Base-by-base conservation (phyloP, 2,329 filamentous ascomycete species). In the Penicillium sp. region DNA sequence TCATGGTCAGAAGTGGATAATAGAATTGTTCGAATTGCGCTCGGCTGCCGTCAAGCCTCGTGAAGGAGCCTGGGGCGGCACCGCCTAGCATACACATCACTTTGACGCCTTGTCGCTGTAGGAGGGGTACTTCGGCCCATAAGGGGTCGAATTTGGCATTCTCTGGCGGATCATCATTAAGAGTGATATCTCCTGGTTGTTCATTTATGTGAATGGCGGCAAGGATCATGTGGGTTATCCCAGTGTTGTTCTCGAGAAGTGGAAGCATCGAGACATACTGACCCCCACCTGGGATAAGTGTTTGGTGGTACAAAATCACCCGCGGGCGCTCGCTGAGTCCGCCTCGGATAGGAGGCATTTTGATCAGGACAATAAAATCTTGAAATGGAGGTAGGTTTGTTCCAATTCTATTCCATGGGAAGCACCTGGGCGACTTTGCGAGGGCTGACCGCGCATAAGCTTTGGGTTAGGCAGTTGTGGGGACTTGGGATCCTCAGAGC, bases 61-160 rank as follows among this genome's bases (percentile, higher is more conserved):
- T 75, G 68, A 83, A 96, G 11, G 85, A 88, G 10, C 91, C 92
- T 55, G 82, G 81, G 0, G 90, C 91, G 2, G 91, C 91, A 14
- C 92, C 92, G 36, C 92, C 92, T 1, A 96, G 79, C 89, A 97
- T 94, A 51, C 84, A 90, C 69, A 96, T 80, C 11, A 96, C 84
- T 64, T 88, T 91, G 59, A 96, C 80, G 39, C 91, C 91, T 7
- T 81, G 80, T 2, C 81, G 82, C 70, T 94, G 88, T 6, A 96
- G 76, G 59, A 85, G 77, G 7, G 81, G 80, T 8, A 90, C 83
- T 71, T 97, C 92, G 19, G 81, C 81, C 91, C 91, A 97, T 34
- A 96, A 79, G 1, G 84, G 84, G 30, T 83, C 77, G 72, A 88
- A 93, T 60, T 84, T 81, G 4, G 83, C 72, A 62, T 89, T 76